Evolutionary conservation across 2,329 filamentous ascomycete genomes (phyloP).

Genomic region (Paramyrothecium sp.): DNA sequence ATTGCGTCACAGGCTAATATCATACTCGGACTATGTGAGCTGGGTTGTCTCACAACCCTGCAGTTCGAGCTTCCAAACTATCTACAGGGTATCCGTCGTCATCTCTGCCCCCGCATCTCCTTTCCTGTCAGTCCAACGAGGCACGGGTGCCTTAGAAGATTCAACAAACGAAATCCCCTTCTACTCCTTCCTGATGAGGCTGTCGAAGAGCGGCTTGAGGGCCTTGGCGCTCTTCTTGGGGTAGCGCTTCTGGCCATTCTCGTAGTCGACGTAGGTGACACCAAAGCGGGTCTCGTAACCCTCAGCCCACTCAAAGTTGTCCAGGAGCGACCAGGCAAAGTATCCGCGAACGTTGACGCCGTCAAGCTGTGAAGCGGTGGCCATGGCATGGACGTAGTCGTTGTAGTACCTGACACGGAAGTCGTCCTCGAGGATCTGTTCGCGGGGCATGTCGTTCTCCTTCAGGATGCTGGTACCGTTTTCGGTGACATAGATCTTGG

Average conservation of each 20-base stretch:
- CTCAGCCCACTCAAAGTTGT: constrained; percentile 93
- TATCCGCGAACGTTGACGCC: constrained; percentile 79
- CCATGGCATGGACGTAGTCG: constrained; percentile 75
- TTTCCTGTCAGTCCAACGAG: background rate
- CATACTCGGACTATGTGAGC: too few relatives aligned
- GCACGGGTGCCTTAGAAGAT: background rate
- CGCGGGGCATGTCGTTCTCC: constrained; percentile 71
- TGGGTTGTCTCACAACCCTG: background rate
- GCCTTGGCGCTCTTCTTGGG: constrained; percentile 81
- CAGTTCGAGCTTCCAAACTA: background rate
- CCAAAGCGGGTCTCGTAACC: constrained; percentile 86
- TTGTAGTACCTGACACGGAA: constrained; percentile 80
- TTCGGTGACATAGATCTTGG: constrained; percentile 84
- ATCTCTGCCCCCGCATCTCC: background rate
- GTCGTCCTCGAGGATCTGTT: constrained; percentile 75
- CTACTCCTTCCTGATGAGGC: constrained; percentile 63
- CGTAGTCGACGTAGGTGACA: constrained; percentile 80
- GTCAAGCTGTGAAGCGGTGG: constrained; percentile 67
- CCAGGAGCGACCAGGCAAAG: constrained; percentile 85
- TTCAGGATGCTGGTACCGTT: constrained; percentile 83
- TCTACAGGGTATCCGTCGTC: constrained; percentile 2
- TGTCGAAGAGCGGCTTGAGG: constrained; percentile 69
- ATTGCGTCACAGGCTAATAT: too few relatives aligned
- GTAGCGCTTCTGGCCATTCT: constrained; percentile 72
- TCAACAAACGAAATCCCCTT: background rate